A percentile compares a stretch with the other conserved stretches of the same genome.
phyloP scores from a whole-genome alignment of 2,329 filamentous ascomycete genomes.

The Pestalotiopsis sp. region DNA sequence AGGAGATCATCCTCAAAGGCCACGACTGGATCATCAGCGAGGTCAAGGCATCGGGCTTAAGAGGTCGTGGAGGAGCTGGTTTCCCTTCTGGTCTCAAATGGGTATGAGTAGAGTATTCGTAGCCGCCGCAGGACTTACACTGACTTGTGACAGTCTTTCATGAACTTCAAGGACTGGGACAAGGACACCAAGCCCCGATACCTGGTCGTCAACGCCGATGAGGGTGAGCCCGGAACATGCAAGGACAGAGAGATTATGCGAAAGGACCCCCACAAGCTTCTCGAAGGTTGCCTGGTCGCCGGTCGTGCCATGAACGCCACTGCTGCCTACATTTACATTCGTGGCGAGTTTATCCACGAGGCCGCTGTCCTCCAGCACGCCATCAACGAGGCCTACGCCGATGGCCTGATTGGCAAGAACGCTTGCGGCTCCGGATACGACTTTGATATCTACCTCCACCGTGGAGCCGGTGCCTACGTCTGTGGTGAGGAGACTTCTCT shows the following conservation, averaged over 20 bases:
- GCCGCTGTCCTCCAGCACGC: conserved; percentile 90
- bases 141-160: conserved; percentile 77
- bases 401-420: conserved; percentile 95
- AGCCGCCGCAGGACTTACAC: not conserved
- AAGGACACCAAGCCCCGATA: conserved; percentile 96
- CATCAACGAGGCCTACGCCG: conserved; percentile 96
- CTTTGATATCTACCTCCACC: conserved; percentile 96
- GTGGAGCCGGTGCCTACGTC: conserved; percentile 95
- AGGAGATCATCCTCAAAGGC: conserved; percentile 95
- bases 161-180: conserved; percentile 99
- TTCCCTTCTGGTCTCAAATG: conserved; percentile 99
- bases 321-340: conserved; percentile 98
- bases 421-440: conserved; percentile 96
- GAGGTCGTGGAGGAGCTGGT: conserved; percentile 94
- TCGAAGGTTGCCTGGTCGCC: conserved; percentile 95
- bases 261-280: conserved; percentile 98
- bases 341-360: conserved; percentile 97
- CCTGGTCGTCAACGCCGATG: conserved; percentile 96
- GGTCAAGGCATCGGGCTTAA: conserved; percentile 92
- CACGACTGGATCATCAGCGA: conserved; percentile 99
- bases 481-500: conserved; percentile 98
- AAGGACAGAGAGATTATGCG: conserved; percentile 99
- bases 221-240: conserved; percentile 98
- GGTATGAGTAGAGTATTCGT: conserved; percentile 53
- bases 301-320: conserved; percentile 98